phyloP scores from a whole-genome alignment of 306 rosid species.

The Fagus sylvatica region DNA sequence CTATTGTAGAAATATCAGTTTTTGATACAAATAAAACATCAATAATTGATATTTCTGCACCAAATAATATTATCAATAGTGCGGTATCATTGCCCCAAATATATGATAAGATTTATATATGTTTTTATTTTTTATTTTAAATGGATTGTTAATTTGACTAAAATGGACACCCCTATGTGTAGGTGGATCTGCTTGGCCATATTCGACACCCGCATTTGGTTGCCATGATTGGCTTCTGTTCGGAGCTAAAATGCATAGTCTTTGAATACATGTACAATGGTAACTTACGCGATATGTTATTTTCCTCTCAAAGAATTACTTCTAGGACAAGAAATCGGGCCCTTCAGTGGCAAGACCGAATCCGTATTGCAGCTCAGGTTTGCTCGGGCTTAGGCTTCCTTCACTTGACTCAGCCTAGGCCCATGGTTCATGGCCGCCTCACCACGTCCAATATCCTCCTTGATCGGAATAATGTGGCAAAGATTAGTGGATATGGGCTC shows the following conservation, averaged over 20 bases:
- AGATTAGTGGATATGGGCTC: conserved; percentile 55
- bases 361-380: conserved; percentile 54
- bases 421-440: conserved; percentile 49
- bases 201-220: conserved; percentile 73
- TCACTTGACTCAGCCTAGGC: conserved; percentile 39
- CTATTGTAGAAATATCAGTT: too few relatives aligned
- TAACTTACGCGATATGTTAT: conserved; percentile 50
- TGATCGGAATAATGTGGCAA: conserved; percentile 61
- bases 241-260: conserved; percentile 53
- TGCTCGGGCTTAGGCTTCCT: conserved; percentile 59
- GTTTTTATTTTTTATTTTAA: not conserved
- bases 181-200: conserved; percentile 64
- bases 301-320: conserved; percentile 18
- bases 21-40: too few relatives aligned
- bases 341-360: conserved; percentile 57
- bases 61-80: too few relatives aligned
- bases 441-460: conserved; percentile 55
- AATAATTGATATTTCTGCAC: too few relatives aligned
- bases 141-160: not conserved
- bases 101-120: too few relatives aligned
- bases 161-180: not conserved
- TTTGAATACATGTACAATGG: conserved; percentile 76
- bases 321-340: conserved; percentile 43
- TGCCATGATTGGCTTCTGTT: conserved; percentile 66
- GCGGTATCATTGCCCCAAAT: too few relatives aligned